A percentile compares a stretch with the other conserved stretches of the same genome.
Conservation (phyloP, 176 grass and related monocot genomes). For the Guadua angustifolia region DNA sequence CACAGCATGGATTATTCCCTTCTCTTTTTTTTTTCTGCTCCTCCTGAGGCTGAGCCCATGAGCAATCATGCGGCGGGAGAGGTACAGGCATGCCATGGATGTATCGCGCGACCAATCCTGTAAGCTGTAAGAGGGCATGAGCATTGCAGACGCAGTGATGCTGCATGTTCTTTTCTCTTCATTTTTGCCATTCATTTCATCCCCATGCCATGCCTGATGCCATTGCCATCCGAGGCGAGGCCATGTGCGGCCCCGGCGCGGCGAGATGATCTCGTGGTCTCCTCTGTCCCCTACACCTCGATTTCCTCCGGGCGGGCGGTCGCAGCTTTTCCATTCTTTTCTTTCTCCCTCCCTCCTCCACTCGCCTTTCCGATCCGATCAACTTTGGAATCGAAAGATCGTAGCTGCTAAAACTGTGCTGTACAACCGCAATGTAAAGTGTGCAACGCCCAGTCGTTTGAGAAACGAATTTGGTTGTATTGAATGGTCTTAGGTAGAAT, state of each 20-base stretch:
- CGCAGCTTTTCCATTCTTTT: background rate
- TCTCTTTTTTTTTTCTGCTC: fast-evolving
- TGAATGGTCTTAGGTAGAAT: background rate
- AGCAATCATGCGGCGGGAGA: background rate
- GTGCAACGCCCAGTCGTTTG: background rate
- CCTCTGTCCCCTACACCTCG: background rate
- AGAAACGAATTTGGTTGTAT: background rate
- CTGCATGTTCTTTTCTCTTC: background rate
- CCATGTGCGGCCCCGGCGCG: background rate
- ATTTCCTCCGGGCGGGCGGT: background rate
- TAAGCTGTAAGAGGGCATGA: background rate
- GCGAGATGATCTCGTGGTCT: constrained; percentile 34
- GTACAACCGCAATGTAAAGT: background rate
- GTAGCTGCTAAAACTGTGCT: background rate
- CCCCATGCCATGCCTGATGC: background rate
- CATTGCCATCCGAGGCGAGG: background rate
- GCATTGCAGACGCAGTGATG: background rate
- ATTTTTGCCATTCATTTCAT: background rate
- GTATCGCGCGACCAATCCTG: background rate
- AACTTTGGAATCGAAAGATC: background rate
- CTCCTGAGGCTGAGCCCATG: background rate
- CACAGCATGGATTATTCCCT: constrained; percentile 21
- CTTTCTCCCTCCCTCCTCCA: background rate
- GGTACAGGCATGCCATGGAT: background rate
- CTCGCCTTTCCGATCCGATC: background rate